Evolutionary conservation across 208 protist species (phyloP).

Genomic region (Pavlovales sp.): DNA sequence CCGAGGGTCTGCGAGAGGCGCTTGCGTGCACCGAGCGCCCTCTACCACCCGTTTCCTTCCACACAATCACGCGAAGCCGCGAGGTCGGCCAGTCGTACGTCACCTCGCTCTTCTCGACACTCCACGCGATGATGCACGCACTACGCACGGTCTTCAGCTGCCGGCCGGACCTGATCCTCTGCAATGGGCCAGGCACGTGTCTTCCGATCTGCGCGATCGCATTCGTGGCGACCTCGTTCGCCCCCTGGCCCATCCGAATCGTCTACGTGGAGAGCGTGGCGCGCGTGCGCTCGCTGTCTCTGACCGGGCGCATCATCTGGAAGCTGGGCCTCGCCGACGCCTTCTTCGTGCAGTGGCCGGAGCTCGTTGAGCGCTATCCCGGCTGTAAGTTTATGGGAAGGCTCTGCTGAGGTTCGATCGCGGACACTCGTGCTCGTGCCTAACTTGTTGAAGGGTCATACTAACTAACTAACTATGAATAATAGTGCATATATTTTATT

Average conservation of each 20-base stretch:
- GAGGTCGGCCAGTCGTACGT: slow-evolving; percentile 68
- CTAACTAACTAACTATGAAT: no score
- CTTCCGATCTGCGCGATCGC: slow-evolving; percentile 62
- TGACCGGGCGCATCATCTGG: slow-evolving; percentile 25
- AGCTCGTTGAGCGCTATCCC: no score
- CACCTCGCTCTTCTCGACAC: slow-evolving; percentile 61
- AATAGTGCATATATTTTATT: no score
- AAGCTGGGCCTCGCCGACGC: no score
- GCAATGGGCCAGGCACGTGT: slow-evolving; percentile 72
- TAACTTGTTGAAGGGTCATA: no score
- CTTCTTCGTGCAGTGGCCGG: no score
- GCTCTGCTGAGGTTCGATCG: no score
- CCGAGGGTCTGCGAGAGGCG: no score
- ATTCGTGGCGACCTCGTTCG: slow-evolving; percentile 39
- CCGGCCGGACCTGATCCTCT: slow-evolving; percentile 59
- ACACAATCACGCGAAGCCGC: slow-evolving; percentile 58
- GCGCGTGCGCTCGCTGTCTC: slow-evolving; percentile 62
- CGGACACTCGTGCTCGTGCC: no score
- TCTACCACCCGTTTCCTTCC: no score
- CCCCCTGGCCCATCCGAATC: slow-evolving; percentile 32
- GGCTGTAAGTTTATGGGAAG: no score
- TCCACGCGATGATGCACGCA: slow-evolving; percentile 48
- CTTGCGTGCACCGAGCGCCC: no score
- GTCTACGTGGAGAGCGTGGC: slow-evolving; percentile 69
- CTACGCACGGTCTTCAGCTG: slow-evolving; percentile 42